Conservation (phyloP, 345 rosid genomes). For the Combretum micranthum region DNA sequence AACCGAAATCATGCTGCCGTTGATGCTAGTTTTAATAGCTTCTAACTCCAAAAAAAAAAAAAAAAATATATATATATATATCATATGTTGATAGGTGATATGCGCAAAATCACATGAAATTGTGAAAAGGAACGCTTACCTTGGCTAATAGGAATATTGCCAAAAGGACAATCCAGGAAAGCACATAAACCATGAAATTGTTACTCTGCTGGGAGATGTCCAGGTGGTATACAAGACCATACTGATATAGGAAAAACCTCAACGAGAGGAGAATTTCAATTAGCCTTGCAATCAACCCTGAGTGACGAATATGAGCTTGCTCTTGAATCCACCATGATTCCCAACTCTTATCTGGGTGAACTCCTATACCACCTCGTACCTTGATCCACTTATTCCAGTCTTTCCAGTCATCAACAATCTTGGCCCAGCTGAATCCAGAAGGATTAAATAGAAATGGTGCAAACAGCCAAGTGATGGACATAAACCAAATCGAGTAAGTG, state of each 20-base stretch:
- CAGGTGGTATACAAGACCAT: slow-evolving; percentile 95
- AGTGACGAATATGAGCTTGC: slow-evolving; percentile 72
- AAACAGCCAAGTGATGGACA: slow-evolving; percentile 90
- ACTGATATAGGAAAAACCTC: slow-evolving; percentile 90
- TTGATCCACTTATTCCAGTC: slow-evolving; percentile 98
- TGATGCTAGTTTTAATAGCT: too few species aligned
- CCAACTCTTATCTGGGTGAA: slow-evolving; percentile 95
- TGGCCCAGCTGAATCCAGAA: slow-evolving; percentile 82
- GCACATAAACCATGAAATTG: slow-evolving; percentile 75
- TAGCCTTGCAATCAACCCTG: slow-evolving; percentile 66
- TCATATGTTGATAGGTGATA: too few species aligned
- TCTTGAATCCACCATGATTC: slow-evolving; percentile 97
- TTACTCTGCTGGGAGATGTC: slow-evolving; percentile 85
- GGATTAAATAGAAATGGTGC: slow-evolving; percentile 97
- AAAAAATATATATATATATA: too few species aligned
- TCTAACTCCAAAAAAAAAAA: too few species aligned
- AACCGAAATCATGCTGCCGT: too few species aligned
- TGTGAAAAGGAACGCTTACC: slow-evolving; percentile 27
- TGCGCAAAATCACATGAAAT: too few species aligned
- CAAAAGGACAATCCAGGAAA: slow-evolving; percentile 83
- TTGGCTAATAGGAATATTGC: slow-evolving; percentile 78
- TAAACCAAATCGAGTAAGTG: slow-evolving; percentile 90
- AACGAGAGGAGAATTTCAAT: slow-evolving; percentile 70
- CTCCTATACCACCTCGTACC: slow-evolving; percentile 92
- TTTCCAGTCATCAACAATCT: slow-evolving; percentile 92